Percentiles rank a stretch among this genome's conserved stretches.
phyloP scores from a whole-genome alignment of 768 basidiomycete genomes.

The Gelatoporia subvermispora region DNA sequence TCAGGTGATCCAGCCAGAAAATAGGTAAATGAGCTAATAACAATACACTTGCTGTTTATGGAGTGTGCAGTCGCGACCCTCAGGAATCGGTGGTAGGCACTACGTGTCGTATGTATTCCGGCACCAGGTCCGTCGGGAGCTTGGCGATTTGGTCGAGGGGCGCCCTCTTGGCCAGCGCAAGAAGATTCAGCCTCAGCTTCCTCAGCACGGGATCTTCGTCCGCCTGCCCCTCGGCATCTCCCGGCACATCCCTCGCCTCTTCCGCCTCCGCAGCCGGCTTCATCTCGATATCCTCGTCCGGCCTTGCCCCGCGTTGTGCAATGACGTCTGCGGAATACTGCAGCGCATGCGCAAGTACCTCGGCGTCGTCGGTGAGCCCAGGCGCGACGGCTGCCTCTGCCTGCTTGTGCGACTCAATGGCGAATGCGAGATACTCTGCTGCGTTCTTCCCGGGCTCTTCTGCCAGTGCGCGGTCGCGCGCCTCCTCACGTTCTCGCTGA shows the following conservation, averaged over 20 bases:
- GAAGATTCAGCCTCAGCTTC: slow-evolving; percentile 64
- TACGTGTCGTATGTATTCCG: slow-evolving; percentile 56
- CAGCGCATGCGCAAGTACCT: slow-evolving; percentile 52
- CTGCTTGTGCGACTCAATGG: slow-evolving; percentile 26
- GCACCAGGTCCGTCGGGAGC: slow-evolving; percentile 60
- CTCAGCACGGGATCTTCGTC: slow-evolving; percentile 48
- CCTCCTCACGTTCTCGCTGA: slow-evolving; percentile 19
- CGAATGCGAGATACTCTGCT: slow-evolving; percentile 23
- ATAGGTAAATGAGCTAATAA: background rate
- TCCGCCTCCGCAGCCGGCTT: slow-evolving; percentile 4
- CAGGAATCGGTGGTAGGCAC: slow-evolving; percentile 44
- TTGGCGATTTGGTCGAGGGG: slow-evolving; percentile 67
- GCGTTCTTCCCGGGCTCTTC: slow-evolving; percentile 28
- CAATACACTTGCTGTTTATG: background rate
- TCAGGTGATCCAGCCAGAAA: no score
- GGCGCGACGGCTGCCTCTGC: slow-evolving; percentile 16
- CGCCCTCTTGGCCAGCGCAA: slow-evolving; percentile 74
- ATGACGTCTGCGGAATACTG: slow-evolving; percentile 53
- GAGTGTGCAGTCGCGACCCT: background rate
- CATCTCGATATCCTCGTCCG: background rate
- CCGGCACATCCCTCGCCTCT: slow-evolving; percentile 12
- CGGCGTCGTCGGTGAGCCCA: slow-evolving; percentile 34
- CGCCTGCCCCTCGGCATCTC: slow-evolving; percentile 1
- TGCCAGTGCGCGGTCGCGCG: slow-evolving; percentile 19
- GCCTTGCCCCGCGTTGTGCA: slow-evolving; percentile 22